Evolutionary conservation across 164 flowering plant species (phyloP), one percentile per base, ranked within the genome.

Genomic region (Umbilicus rupestris): DNA sequence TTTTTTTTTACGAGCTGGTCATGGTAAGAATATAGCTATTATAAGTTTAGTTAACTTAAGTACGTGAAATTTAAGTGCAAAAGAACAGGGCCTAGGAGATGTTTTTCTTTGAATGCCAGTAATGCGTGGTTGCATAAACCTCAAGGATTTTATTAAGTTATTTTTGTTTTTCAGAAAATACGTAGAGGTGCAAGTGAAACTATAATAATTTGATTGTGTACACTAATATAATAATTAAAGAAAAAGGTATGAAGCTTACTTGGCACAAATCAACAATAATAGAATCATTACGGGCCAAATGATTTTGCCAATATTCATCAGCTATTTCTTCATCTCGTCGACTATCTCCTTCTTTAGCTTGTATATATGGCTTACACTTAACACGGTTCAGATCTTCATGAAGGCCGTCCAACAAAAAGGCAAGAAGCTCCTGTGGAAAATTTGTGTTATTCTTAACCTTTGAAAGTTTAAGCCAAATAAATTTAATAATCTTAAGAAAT

Each of bases 341-440:
- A 59, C 79, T 86, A 12, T 85, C 90, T 66, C 79, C 85, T 80
- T 90, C 97, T 74, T 84, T 86, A 11, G 72, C 87, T 84, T 95
- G 97, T 30, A 76, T 70, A 75, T 95, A 95, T 67, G 97, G 98
- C 73, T 90, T 88, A 73, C 75, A 70, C 73, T 85, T 90, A 50
- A 90, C 97, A 65, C 94, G 94, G 78, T 90, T 93, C 70, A 93
- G 82, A 80, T 88, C 98, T 77, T 93, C 94, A 75, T 90, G 97
- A 19, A 93, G 94, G 47, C 96, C 97, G 80, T 93, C 96, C 82
- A 93, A 75, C 70, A 93, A 73, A 77, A 93, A 93, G 33, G 97
- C 93, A 73, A 93, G 92, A 59, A 93, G 83, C 68, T 93, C 98
- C 98, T 93, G 68, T 37, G n/a, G n/a, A 39, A 24, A 46, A 63